Evolutionary conservation across 352 stramenopile species (phyloP).

Genomic region (Globisporangium nodosum): DNA sequence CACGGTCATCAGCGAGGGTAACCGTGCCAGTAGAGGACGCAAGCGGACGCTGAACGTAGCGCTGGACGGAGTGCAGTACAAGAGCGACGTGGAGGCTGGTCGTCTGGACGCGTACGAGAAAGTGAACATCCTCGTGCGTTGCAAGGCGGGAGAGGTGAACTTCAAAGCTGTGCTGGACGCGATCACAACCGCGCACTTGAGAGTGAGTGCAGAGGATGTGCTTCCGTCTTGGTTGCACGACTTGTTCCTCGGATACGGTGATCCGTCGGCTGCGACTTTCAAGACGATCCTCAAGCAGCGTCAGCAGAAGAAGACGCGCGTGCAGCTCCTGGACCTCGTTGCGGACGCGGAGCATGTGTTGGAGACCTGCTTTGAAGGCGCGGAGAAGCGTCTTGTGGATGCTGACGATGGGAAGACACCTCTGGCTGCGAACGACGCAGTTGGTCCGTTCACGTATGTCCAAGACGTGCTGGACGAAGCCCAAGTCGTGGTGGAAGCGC

Average conservation of each 20-base stretch:
- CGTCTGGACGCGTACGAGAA: conserved; percentile 72
- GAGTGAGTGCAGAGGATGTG: conserved; percentile 26
- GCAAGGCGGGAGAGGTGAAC: conserved; percentile 89
- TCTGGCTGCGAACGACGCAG: conserved; percentile 26
- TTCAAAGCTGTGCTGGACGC: conserved; percentile 94
- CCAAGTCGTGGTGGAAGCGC: conserved; percentile 30
- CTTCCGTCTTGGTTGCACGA: conserved; percentile 94
- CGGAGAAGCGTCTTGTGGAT: conserved; percentile 30
- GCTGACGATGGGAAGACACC: conserved; percentile 21
- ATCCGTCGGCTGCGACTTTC: conserved; percentile 80
- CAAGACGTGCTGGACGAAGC: conserved; percentile 23
- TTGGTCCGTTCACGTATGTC: conserved; percentile 49
- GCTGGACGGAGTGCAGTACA: conserved; percentile 94
- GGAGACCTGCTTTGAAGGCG: conserved; percentile 19
- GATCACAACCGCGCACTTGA: conserved; percentile 31
- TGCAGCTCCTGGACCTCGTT: conserved; percentile 41
- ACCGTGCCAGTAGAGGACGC: conserved; percentile 35
- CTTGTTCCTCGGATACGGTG: conserved; percentile 92
- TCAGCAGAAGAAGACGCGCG: conserved; percentile 21
- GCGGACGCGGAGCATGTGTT: conserved; percentile 41
- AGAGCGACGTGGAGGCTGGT: conserved; percentile 73
- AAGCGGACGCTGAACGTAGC: conserved; percentile 86
- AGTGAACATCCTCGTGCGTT: conserved; percentile 93
- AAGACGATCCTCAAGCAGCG: conserved; percentile 45
- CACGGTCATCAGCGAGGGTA: conserved; percentile 37